Evolutionary conservation across 768 basidiomycete genomes (phyloP).

Genomic region (Leccinellum albellum): DNA sequence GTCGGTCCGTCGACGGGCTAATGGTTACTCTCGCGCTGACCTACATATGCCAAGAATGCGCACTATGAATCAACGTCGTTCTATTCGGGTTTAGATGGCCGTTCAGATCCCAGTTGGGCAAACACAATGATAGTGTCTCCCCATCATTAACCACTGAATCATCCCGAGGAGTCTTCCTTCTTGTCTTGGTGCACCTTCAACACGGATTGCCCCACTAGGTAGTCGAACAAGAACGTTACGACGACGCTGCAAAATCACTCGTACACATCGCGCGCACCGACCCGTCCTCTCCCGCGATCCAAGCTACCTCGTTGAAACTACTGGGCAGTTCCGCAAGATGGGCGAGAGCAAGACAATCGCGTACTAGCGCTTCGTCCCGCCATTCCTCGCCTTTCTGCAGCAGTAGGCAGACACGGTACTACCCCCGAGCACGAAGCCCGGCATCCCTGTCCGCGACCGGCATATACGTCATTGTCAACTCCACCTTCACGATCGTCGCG

Average conservation of each 20-base stretch:
- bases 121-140: constrained; percentile 37
- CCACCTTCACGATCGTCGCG: constrained; percentile 30
- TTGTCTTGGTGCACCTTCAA: constrained; percentile 34
- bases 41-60: too few relatives aligned
- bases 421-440: constrained; percentile 20
- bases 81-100: too few relatives aligned
- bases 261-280: constrained; percentile 26
- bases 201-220: constrained; percentile 42
- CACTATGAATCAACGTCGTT: too few relatives aligned
- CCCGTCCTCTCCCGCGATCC: constrained; percentile 26
- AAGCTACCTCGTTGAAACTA: too few relatives aligned
- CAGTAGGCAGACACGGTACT: constrained; percentile 35
- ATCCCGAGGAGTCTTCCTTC: constrained; percentile 37
- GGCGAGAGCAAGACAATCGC: constrained; percentile 27
- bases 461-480: constrained; percentile 41
- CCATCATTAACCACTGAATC: constrained; percentile 35
- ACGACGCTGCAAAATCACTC: constrained; percentile 31
- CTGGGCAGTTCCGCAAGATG: constrained; percentile 34
- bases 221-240: constrained; percentile 32
- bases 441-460: constrained; percentile 37
- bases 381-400: constrained; percentile 32
- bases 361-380: constrained; percentile 30
- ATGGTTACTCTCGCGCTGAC: constrained; percentile 35
- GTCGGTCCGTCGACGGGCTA: constrained; percentile 44
- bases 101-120: constrained; percentile 23